Percentiles rank a stretch among this genome's conserved stretches.
Evolutionary conservation across 2,329 filamentous ascomycete species (phyloP).

Genomic region (Ophiostoma sp.): DNA sequence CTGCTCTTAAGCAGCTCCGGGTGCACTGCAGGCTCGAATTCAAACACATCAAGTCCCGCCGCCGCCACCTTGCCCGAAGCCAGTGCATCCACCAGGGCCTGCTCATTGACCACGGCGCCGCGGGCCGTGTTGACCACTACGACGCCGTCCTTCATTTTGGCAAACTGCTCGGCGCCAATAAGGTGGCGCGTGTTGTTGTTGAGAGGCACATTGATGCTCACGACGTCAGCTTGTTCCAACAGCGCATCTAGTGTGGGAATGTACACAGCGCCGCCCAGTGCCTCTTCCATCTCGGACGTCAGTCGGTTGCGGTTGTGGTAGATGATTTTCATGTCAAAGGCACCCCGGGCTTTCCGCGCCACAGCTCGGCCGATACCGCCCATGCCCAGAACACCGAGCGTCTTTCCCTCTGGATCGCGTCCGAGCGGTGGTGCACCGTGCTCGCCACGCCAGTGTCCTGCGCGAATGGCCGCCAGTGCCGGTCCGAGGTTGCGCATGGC

Average conservation of each 20-base stretch:
- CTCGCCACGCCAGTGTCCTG: conserved; percentile 62
- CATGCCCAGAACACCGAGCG: conserved; percentile 55
- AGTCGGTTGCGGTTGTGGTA: conserved; percentile 48
- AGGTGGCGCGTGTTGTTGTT: conserved; percentile 37
- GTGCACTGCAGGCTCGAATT: conserved; percentile 58
- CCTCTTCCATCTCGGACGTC: conserved; percentile 43
- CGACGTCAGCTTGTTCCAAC: conserved; percentile 44
- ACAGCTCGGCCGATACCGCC: conserved; percentile 52
- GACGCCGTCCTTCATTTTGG: conserved; percentile 46
- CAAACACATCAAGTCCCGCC: conserved; percentile 50
- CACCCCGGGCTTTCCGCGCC: conserved; percentile 56
- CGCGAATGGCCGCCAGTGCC: conserved; percentile 60
- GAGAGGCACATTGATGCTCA: conserved; percentile 47
- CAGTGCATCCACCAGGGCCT: conserved; percentile 44
- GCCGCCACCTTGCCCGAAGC: conserved; percentile 42
- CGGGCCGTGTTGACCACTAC: conserved; percentile 53
- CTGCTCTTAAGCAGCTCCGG: conserved; percentile 65
- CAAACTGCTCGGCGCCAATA: conserved; percentile 41
- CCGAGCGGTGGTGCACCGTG: conserved; percentile 49
- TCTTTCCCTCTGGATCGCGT: conserved; percentile 56
- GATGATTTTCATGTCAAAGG: conserved; percentile 53
- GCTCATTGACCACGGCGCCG: conserved; percentile 48
- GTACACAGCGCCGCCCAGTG: conserved; percentile 48
- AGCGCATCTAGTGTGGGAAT: conserved; percentile 38
- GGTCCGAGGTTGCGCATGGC: conserved; percentile 68